Percentiles rank a stretch among this genome's conserved stretches.
These are phyloP conservation scores for Phialemonium atrogriseum DNA, from an alignment of 2,329 filamentous ascomycete species.

Conservation along the genomic window DNA sequence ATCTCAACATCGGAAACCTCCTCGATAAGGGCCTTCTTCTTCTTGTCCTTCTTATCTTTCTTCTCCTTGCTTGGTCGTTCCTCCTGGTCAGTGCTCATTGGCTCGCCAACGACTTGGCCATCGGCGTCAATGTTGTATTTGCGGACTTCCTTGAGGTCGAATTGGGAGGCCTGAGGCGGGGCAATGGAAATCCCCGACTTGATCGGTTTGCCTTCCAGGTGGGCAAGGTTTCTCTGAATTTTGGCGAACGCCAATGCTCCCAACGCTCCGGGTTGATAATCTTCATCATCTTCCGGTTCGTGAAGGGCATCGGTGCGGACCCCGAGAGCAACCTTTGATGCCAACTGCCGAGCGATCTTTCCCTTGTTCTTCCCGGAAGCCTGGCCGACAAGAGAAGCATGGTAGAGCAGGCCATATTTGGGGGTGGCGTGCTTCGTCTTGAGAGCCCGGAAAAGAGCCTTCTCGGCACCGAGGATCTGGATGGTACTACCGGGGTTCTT, in stretches of 20 bases:
- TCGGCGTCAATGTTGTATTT: conserved; percentile 96
- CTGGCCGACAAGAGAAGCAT: conserved; percentile 89
- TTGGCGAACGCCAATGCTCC: conserved; percentile 65
- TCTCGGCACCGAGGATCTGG: conserved; percentile 97
- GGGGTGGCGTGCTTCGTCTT: conserved; percentile 99
- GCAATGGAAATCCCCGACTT: conserved; percentile 63
- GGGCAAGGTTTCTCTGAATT: conserved; percentile 68
- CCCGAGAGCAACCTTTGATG: conserved; percentile 87
- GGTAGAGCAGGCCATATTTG: conserved; percentile 94
- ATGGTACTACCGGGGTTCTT: conserved; percentile 94
- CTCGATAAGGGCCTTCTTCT: conserved; percentile 37
- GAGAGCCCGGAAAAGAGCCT: conserved; percentile 93
- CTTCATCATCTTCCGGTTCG: conserved; percentile 65
- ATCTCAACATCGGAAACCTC: conserved; percentile 33
- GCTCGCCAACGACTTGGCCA: conserved; percentile 64
- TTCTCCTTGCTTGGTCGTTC: conserved; percentile 21
- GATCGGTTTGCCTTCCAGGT: conserved; percentile 83
- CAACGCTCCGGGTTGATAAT: conserved; percentile 84
- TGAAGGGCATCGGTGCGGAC: conserved; percentile 85
- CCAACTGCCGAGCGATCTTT: conserved; percentile 95
- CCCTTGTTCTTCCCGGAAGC: conserved; percentile 98
- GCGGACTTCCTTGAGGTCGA: conserved; percentile 83
- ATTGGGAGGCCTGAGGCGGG: conserved; percentile 59
- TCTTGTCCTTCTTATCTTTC: conserved; percentile 31
- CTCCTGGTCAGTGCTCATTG: conserved; percentile 43